A percentile compares a stretch with the other conserved stretches of the same genome.
These are phyloP conservation scores for Dimocarpus longan DNA, from an alignment of 345 rosid genomes.

Conservation along the genomic window DNA sequence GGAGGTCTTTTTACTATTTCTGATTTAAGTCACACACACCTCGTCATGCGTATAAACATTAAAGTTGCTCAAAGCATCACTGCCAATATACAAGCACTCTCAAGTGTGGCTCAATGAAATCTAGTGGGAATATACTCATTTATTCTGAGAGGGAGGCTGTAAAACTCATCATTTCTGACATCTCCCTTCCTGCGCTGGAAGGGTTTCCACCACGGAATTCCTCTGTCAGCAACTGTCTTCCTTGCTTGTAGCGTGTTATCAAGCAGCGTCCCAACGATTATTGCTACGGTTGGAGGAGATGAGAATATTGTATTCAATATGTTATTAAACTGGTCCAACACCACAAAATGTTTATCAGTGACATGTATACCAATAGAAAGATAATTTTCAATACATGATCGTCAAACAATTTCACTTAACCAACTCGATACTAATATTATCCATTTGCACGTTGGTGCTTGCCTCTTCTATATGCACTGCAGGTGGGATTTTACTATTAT, in stretches of 20 bases:
- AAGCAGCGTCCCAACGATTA: conserved; percentile 60
- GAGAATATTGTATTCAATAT: conserved; percentile 86
- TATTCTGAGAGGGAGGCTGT: conserved; percentile 63
- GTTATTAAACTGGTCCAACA: conserved; percentile 71
- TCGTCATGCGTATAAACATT: conserved; percentile 15
- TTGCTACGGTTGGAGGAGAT: conserved; percentile 79
- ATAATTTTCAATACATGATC: neutral
- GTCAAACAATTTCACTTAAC: neutral
- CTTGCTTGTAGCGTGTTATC: conserved; percentile 79
- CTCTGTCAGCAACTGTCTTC: conserved; percentile 51
- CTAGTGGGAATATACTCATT: conserved; percentile 60
- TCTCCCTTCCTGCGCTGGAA: conserved; percentile 81
- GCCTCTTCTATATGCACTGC: neutral
- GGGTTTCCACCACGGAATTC: conserved; percentile 87
- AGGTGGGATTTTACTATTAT: neutral
- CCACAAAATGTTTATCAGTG: neutral
- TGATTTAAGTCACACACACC: neutral
- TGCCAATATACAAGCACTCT: conserved; percentile 16
- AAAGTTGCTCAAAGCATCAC: neutral
- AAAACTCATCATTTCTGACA: conserved; percentile 70
- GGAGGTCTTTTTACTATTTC: neutral
- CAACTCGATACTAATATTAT: neutral
- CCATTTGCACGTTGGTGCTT: neutral
- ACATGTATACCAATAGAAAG: neutral
- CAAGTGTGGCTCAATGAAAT: conserved; percentile 41